Percentiles rank a stretch among this genome's conserved stretches.
Evolutionary conservation across 306 rosid species (phyloP).

Genomic region (Prunus mongolica): DNA sequence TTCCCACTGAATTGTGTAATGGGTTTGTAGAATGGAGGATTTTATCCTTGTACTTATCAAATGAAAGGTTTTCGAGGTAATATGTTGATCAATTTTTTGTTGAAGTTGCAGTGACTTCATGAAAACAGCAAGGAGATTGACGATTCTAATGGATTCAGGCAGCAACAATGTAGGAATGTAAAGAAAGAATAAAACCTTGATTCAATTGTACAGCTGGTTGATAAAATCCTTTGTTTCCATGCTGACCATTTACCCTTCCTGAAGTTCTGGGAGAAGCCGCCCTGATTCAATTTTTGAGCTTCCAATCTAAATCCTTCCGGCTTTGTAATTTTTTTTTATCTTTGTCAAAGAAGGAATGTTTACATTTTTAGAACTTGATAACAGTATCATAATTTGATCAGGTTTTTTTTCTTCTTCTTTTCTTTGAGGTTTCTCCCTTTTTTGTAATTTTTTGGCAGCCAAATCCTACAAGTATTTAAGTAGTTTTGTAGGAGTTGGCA

Average conservation of each 20-base stretch:
- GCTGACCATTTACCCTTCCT: slow-evolving; percentile 33
- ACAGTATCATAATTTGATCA: slow-evolving; percentile 7
- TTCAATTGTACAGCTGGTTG: slow-evolving; percentile 57
- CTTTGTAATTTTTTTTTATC: slow-evolving; percentile 13
- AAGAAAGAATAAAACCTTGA: slow-evolving; percentile 26
- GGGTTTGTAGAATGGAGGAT: neutral
- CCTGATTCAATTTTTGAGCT: slow-evolving; percentile 31
- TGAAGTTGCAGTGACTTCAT: slow-evolving; percentile 61
- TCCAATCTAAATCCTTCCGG: slow-evolving; percentile 3
- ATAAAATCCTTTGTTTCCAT: slow-evolving; percentile 25
- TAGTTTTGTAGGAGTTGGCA: slow-evolving; percentile 12
- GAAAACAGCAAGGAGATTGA: slow-evolving; percentile 73
- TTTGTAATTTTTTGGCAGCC: neutral
- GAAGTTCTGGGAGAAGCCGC: slow-evolving; percentile 22
- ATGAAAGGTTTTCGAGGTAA: slow-evolving; percentile 5
- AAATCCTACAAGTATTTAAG: slow-evolving; percentile 5
- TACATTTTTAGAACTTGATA: slow-evolving; percentile 26
- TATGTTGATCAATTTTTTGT: slow-evolving; percentile 21
- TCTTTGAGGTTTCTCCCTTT: slow-evolving; percentile 11
- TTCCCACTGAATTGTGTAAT: neutral
- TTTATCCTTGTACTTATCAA: neutral
- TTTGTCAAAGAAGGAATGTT: slow-evolving; percentile 12
- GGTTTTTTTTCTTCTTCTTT: slow-evolving; percentile 17
- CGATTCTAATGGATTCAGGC: slow-evolving; percentile 76
- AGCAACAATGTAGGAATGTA: slow-evolving; percentile 61